A percentile compares a stretch with the other conserved stretches of the same genome.
Conservation (phyloP, 75 land plant species). For the Cryptomeria japonica region DNA sequence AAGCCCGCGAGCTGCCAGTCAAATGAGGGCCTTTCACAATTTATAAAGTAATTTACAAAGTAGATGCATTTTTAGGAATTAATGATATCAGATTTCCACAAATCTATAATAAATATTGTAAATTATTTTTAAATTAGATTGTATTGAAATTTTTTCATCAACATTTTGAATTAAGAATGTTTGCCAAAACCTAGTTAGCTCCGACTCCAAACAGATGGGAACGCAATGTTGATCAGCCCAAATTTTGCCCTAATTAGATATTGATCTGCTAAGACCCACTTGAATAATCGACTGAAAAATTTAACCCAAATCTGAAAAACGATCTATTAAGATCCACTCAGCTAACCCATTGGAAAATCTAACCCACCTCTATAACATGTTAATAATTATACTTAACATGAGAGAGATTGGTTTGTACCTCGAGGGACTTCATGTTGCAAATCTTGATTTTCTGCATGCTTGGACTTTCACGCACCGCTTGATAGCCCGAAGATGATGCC, state of each 20-base stretch:
- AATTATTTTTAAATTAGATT: too few relatives aligned
- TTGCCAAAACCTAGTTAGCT: not conserved
- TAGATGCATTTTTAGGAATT: too few relatives aligned
- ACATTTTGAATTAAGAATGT: too few relatives aligned
- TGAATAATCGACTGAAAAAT: not conserved
- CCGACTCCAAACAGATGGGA: not conserved
- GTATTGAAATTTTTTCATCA: too few relatives aligned
- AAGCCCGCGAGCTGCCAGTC: too few relatives aligned
- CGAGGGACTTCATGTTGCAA: not conserved
- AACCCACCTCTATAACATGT: not conserved
- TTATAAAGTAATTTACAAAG: too few relatives aligned
- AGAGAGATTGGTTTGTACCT: not conserved
- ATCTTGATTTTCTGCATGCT: not conserved
- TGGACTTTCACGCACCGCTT: not conserved
- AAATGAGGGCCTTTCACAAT: too few relatives aligned
- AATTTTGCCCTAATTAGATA: not conserved
- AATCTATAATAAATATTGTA: too few relatives aligned
- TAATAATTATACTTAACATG: not conserved
- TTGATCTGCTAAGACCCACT: not conserved
- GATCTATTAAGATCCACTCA: not conserved
- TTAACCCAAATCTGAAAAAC: not conserved
- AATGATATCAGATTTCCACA: too few relatives aligned
- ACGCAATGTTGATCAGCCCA: not conserved
- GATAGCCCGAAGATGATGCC: not conserved
- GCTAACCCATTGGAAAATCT: not conserved